Conservation (phyloP, 2,329 filamentous ascomycete genomes). For the Pestalotiopsis sp. region DNA sequence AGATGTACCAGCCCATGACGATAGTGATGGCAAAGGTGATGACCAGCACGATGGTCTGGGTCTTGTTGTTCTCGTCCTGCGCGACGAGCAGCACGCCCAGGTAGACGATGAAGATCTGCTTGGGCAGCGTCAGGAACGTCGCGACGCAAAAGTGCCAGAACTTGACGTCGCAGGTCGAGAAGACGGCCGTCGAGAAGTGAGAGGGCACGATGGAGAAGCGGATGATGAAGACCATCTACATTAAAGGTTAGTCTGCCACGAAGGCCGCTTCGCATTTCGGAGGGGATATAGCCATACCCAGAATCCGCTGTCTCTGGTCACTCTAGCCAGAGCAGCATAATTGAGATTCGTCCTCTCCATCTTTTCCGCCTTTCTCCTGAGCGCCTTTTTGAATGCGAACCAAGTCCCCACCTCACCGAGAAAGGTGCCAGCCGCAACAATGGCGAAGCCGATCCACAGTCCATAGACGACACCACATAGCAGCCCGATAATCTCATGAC, state of each 20-base stretch:
- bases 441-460: constrained; percentile 42
- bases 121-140: constrained; percentile 42
- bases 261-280: background rate
- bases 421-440: constrained; percentile 43
- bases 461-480: constrained; percentile 44
- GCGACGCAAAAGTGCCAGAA: constrained; percentile 43
- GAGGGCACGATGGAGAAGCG: constrained; percentile 43
- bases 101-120: constrained; percentile 44
- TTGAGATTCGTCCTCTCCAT: constrained; percentile 43
- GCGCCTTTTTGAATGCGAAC: constrained; percentile 42
- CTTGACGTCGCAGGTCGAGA: constrained; percentile 43
- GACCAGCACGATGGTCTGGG: constrained; percentile 37
- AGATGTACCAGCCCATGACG: constrained; percentile 38
- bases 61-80: constrained; percentile 26
- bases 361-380: constrained; percentile 37
- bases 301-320: constrained; percentile 44
- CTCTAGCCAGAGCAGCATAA: constrained; percentile 39
- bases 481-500: constrained; percentile 43
- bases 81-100: constrained; percentile 39
- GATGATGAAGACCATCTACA: constrained; percentile 40
- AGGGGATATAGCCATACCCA: constrained; percentile 28
- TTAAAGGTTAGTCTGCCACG: constrained; percentile 6
- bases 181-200: constrained; percentile 45
- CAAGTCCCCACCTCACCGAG: constrained; percentile 43
- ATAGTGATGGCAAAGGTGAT: constrained; percentile 37